A percentile compares a stretch with the other conserved stretches of the same genome.
Evolutionary conservation across 805 yeast species (phyloP).

Genomic region (Yarrowia sp.): DNA sequence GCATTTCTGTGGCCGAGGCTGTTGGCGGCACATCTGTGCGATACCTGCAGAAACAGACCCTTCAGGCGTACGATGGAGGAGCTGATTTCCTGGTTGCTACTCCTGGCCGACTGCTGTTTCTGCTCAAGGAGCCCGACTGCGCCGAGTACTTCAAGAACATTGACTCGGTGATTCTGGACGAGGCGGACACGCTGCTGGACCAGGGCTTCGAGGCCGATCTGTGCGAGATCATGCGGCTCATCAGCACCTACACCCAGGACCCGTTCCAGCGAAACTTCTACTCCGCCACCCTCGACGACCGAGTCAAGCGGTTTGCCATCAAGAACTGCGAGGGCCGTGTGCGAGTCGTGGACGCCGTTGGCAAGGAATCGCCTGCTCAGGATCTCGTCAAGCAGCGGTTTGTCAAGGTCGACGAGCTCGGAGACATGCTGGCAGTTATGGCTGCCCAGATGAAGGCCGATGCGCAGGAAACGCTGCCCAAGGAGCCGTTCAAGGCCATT

Average conservation of each 20-base stretch:
- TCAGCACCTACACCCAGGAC: conserved; percentile 52
- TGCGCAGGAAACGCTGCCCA: conserved; percentile 14
- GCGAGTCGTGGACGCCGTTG: conserved; percentile 69
- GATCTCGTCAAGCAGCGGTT: conserved; percentile 76
- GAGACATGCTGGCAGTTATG: conserved; percentile 64
- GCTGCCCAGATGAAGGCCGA: conserved; percentile 56
- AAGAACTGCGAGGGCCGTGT: conserved; percentile 51
- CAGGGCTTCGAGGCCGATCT: conserved; percentile 78
- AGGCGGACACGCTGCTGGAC: conserved; percentile 87
- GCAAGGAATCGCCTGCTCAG: conserved; percentile 77
- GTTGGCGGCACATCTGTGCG: conserved; percentile 68
- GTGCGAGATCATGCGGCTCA: conserved; percentile 59
- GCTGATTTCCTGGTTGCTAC: conserved; percentile 77
- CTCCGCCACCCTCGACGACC: conserved; percentile 84
- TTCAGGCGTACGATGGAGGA: conserved; percentile 52
- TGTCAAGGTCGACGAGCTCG: conserved; percentile 60
- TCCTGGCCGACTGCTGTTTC: conserved; percentile 82
- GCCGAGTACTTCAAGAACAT: conserved; percentile 59
- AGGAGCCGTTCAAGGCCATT: conserved; percentile 70
- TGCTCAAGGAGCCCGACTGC: conserved; percentile 58
- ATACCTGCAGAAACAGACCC: conserved; percentile 43
- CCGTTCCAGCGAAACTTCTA: conserved; percentile 70
- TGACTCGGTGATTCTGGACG: conserved; percentile 78
- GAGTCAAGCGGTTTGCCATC: conserved; percentile 70
- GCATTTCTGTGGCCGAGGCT: conserved; percentile 57